Evolutionary conservation across 805 yeast species (phyloP).

Genomic region (Pichia occidentalis): DNA sequence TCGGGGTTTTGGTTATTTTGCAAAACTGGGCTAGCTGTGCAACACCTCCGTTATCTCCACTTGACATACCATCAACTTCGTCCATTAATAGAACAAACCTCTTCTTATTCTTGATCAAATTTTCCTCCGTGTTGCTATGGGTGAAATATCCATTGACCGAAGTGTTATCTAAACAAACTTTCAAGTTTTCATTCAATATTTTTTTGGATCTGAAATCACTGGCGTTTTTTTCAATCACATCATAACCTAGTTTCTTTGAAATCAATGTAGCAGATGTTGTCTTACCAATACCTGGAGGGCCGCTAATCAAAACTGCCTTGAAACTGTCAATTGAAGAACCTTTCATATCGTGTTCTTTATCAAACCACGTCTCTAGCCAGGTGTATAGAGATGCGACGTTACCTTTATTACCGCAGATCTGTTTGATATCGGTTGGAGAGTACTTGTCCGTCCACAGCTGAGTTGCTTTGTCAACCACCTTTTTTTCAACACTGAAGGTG

Average conservation of each 20-base stretch:
- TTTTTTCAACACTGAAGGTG: slow-evolving; percentile 18
- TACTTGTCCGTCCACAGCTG: slow-evolving; percentile 90
- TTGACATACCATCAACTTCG: slow-evolving; percentile 99
- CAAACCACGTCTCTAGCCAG: slow-evolving; percentile 80
- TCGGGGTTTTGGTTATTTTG: slow-evolving; percentile 77
- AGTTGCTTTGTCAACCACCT: slow-evolving; percentile 20
- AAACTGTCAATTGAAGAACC: slow-evolving; percentile 59
- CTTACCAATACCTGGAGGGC: slow-evolving; percentile 84
- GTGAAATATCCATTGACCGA: slow-evolving; percentile 76
- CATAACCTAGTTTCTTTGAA: slow-evolving; percentile 64
- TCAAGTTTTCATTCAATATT: slow-evolving; percentile 59
- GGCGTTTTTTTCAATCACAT: slow-evolving; percentile 72
- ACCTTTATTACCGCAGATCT: slow-evolving; percentile 88
- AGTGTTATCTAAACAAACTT: slow-evolving; percentile 68
- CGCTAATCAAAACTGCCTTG: slow-evolving; percentile 80
- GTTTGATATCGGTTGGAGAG: slow-evolving; percentile 72
- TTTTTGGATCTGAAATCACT: slow-evolving; percentile 87
- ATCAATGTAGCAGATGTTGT: slow-evolving; percentile 76
- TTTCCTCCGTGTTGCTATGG: slow-evolving; percentile 14
- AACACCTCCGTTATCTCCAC: slow-evolving; percentile 98
- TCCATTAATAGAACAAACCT: slow-evolving; percentile 89
- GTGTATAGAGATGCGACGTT: slow-evolving; percentile 54
- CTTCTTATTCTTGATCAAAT: slow-evolving; percentile 29
- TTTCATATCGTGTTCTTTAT: slow-evolving; percentile 42
- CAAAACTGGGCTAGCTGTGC: slow-evolving; percentile 89